Conservation (phyloP, 139 green algal genomes). For the Asterochloris sp. region DNA sequence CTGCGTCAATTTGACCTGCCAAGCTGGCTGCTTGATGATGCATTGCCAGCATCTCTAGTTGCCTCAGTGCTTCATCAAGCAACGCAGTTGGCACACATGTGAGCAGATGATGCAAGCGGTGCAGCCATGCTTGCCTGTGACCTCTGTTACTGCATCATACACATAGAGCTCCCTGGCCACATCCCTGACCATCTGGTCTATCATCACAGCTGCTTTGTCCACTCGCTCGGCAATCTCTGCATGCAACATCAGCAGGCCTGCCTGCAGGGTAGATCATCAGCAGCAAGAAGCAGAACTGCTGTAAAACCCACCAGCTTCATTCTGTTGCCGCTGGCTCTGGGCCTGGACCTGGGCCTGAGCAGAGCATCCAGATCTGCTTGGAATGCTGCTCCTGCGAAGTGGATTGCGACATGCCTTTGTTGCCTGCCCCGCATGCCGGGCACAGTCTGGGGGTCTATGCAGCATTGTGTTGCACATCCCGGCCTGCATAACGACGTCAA, state of each 20-base stretch:
- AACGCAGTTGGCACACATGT: background rate
- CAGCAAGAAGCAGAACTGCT: background rate
- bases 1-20: background rate
- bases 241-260: background rate
- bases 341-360: slow-evolving; percentile 41
- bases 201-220: background rate
- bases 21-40: background rate
- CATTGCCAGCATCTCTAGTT: background rate
- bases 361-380: background rate
- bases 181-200: slow-evolving; percentile 7
- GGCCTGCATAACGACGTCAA: too few relatives aligned
- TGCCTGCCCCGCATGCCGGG: too few relatives aligned
- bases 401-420: too few relatives aligned
- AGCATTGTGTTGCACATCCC: too few relatives aligned
- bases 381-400: background rate
- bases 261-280: background rate
- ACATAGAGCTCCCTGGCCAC: background rate
- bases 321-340: background rate
- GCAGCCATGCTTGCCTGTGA: background rate
- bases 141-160: background rate
- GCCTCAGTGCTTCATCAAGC: background rate
- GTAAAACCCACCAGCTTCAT: background rate
- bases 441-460: too few relatives aligned
- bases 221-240: slow-evolving; percentile 3
- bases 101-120: background rate